phyloP scores from a whole-genome alignment of 306 rosid species.

The Medicago truncatula region MtrunA17r5.0-ANR NC_053048.1:47438001-47438500 shows the following conservation, averaged over 20 bases:
- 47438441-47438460: slow-evolving; percentile 79
- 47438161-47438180: slow-evolving; percentile 44
- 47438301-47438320: slow-evolving; percentile 80
- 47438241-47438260: slow-evolving; percentile 94
- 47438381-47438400: slow-evolving; percentile 93
- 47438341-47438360: slow-evolving; percentile 92
- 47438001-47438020: slow-evolving; percentile 21
- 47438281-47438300: slow-evolving; percentile 92
- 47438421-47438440: slow-evolving; percentile 66
- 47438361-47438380: slow-evolving; percentile 95
- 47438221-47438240: slow-evolving; percentile 79
- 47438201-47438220: slow-evolving; percentile 85
- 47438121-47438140: slow-evolving; percentile 10
- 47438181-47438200: slow-evolving; percentile 98
- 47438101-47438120: background rate
- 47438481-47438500: slow-evolving; percentile 87
- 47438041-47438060: background rate
- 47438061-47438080: slow-evolving; percentile 28
- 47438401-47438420: slow-evolving; percentile 88
- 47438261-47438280: slow-evolving; percentile 98
- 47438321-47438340: slow-evolving; percentile 95
- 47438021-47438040: slow-evolving; percentile 17
- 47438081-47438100: slow-evolving; percentile 28
- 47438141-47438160: background rate
- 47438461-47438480: slow-evolving; percentile 95